Evolutionary conservation across 2,329 filamentous ascomycete genomes (phyloP), one percentile per base, ranked within the genome.

Genomic region (Metarhizium sp.): DNA sequence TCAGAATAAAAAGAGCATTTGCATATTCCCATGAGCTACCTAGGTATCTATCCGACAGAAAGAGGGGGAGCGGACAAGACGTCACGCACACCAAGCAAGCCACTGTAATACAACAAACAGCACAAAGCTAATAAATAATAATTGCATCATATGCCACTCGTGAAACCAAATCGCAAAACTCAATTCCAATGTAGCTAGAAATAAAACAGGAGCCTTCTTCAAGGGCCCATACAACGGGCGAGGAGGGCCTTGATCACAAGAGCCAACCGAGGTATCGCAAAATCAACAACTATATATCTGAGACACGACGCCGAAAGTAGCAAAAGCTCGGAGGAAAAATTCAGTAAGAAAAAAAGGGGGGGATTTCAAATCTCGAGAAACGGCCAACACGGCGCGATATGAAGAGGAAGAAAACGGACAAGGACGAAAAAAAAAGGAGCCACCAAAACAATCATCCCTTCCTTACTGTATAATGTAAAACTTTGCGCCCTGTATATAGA

Each of bases 261-360:
- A 55, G 54, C 59, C 57, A 47, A 38, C 59, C 56, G 51, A 59
- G 59, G 59, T 58, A 60, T 60, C 59, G 52, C 54, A 58, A 52
- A 56, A 34, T 46, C 50, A 51, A 50, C 43, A 57, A 32, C 45
- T 46, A 32, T 46, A 36, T 51, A 54, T 47, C 40, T 53, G 47
- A 52, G 36, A 48, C n/a, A 16, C n/a, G 20, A 34, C 49, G 34
- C 34, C 18, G 49, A 47, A 29, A 34, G 43, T 6, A 20, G 11
- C 14, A 51, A 29, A 11, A 45, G n/a, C 6, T 45, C n/a, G 2
- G 20, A 34, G 6, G 3, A 18, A 18, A 20, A 20, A 20, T 25
- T 25, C 25, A 25, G 6, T 6, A 48, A 2, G 11, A 30, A 42
- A 40, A 32, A n/a, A 20, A 40, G 25, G n/a, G 32, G 14, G 29